phyloP scores from a whole-genome alignment of 805 yeast genomes.

The Pichia thaimueangensis region DNA sequence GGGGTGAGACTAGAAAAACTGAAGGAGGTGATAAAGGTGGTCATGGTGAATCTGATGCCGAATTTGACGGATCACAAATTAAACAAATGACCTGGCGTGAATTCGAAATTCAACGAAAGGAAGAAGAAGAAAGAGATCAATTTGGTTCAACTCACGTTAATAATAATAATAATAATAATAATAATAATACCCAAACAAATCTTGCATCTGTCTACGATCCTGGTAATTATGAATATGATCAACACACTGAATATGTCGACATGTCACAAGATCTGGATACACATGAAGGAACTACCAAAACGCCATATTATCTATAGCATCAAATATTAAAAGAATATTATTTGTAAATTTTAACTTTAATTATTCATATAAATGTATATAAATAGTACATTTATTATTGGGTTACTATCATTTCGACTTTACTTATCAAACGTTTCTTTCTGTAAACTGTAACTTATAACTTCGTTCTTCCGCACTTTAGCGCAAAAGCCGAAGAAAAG shows the following conservation, averaged over 20 bases:
- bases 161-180: background rate
- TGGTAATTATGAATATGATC: conserved; percentile 13
- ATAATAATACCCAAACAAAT: conserved; percentile 6
- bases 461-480: too few relatives aligned
- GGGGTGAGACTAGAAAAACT: conserved; percentile 93
- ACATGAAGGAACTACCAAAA: too few relatives aligned
- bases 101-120: conserved; percentile 61
- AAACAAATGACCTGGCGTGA: conserved; percentile 94
- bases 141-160: background rate
- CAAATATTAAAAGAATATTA: too few relatives aligned
- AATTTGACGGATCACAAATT: conserved; percentile 86
- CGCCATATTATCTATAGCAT: too few relatives aligned
- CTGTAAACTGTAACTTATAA: too few relatives aligned
- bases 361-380: too few relatives aligned
- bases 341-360: too few relatives aligned
- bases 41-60: conserved; percentile 69
- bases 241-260: conserved; percentile 14
- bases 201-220: conserved; percentile 26
- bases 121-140: conserved; percentile 10
- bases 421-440: too few relatives aligned
- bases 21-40: conserved; percentile 61
- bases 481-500: too few relatives aligned
- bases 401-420: too few relatives aligned
- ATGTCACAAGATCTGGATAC: conserved; percentile 8
- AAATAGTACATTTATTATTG: too few relatives aligned